A percentile compares a stretch with the other conserved stretches of the same genome.
Conservation (phyloP, 2,329 filamentous ascomycete species). For the Botrytis aclada region DNA sequence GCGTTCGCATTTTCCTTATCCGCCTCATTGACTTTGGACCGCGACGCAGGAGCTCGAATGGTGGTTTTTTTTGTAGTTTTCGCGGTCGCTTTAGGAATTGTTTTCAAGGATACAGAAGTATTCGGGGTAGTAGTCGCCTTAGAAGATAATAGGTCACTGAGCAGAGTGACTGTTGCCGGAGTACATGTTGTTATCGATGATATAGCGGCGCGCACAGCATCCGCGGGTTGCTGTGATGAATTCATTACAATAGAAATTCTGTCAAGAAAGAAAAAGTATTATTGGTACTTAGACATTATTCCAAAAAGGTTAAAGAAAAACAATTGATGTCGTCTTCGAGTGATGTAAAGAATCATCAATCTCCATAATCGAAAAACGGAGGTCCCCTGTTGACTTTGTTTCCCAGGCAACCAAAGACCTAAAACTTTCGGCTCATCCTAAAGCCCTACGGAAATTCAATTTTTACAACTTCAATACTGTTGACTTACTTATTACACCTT, state of each 20-base stretch:
- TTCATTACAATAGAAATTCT: conserved; percentile 40
- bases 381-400: conserved; percentile 19
- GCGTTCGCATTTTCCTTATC: conserved; percentile 34
- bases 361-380: conserved; percentile 16
- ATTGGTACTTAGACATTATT: conserved; percentile 38
- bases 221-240: conserved; percentile 42
- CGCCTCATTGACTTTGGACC: conserved; percentile 28
- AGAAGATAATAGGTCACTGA: conserved; percentile 47
- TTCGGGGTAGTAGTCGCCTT: conserved; percentile 33
- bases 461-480: background rate
- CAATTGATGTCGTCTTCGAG: conserved; percentile 17
- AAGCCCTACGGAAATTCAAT: background rate
- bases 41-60: conserved; percentile 25
- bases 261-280: conserved; percentile 25
- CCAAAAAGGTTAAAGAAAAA: conserved; percentile 18
- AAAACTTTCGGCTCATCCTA: conserved; percentile 9
- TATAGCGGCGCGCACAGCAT: conserved; percentile 48
- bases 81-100: conserved; percentile 19
- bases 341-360: conserved; percentile 16
- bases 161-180: conserved; percentile 43
- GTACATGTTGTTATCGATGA: conserved; percentile 48
- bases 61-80: conserved; percentile 18
- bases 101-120: conserved; percentile 9
- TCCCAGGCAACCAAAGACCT: conserved; percentile 10
- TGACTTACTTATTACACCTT: background rate